Evolutionary conservation across 2,329 filamentous ascomycete species (phyloP).

Genomic region (Akanthomyces lecanii): DNA sequence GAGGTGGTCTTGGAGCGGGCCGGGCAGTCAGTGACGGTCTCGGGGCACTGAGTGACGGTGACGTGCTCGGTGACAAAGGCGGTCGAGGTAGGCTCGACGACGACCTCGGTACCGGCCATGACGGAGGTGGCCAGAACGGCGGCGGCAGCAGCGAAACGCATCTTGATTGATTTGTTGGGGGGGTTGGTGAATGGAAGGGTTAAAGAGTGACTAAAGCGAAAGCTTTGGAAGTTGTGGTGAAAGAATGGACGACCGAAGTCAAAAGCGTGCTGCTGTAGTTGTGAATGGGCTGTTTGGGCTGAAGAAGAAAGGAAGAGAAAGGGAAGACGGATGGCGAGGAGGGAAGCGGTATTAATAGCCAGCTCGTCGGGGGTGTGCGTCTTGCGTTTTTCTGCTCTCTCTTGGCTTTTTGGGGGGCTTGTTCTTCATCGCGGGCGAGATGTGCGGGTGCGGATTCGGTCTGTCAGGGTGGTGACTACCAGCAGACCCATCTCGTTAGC

Average conservation of each 20-base stretch:
- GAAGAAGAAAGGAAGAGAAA: constrained; percentile 31
- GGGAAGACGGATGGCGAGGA: constrained; percentile 28
- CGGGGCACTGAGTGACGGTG: constrained; percentile 59
- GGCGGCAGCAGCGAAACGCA: constrained; percentile 56
- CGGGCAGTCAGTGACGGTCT: constrained; percentile 59
- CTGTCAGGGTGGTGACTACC: neutral
- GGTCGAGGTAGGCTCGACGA: constrained; percentile 35
- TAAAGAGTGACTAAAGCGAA: constrained; percentile 28
- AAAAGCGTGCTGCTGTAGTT: constrained; percentile 34
- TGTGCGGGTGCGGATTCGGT: neutral
- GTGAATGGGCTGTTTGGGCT: constrained; percentile 41
- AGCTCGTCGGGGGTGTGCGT: constrained; percentile 9
- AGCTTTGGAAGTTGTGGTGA: constrained; percentile 31
- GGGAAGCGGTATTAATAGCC: constrained; percentile 45
- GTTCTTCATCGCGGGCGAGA: constrained; percentile 5
- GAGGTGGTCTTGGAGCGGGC: constrained; percentile 36
- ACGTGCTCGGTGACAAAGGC: constrained; percentile 55
- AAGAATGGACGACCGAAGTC: constrained; percentile 59
- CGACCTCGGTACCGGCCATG: constrained; percentile 27
- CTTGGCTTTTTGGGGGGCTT: constrained; percentile 8
- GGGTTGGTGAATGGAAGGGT: constrained; percentile 28
- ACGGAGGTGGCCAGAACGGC: constrained; percentile 41
- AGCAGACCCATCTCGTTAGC: constrained; percentile 3
- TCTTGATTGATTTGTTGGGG: constrained; percentile 45
- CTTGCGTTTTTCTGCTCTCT: neutral